Conservation (phyloP, 2,329 filamentous ascomycete genomes). For the Diaporthe ampelina region DNA sequence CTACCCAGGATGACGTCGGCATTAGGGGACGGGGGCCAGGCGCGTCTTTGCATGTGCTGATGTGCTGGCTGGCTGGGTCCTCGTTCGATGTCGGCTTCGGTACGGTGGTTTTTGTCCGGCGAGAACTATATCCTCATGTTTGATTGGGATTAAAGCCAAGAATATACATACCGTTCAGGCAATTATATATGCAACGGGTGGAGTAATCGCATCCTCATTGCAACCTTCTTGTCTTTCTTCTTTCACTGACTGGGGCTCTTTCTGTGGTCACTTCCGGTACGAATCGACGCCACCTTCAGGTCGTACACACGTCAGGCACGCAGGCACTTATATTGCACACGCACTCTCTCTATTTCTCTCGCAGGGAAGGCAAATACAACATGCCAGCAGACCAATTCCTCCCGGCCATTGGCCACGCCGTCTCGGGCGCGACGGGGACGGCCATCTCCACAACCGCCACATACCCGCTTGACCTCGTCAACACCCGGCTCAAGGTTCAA, state of each 20-base stretch:
- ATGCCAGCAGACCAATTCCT: slow-evolving; percentile 58
- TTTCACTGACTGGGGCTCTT: neutral
- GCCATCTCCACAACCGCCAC: slow-evolving; percentile 83
- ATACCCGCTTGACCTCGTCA: slow-evolving; percentile 86
- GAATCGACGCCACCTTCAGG: neutral
- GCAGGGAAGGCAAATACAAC: neutral
- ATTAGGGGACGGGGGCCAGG: neutral
- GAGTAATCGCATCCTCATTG: neutral
- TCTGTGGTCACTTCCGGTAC: neutral
- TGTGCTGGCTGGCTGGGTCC: slow-evolving; percentile 10
- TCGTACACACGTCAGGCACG: neutral
- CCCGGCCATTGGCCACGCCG: slow-evolving; percentile 84
- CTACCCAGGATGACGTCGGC: slow-evolving; percentile 19
- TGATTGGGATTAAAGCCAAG: slow-evolving; percentile 6
- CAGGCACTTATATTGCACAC: neutral
- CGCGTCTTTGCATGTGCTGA: slow-evolving; percentile 12
- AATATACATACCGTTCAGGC: neutral
- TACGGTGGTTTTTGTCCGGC: neutral
- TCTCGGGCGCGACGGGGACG: slow-evolving; percentile 83
- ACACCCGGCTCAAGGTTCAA: slow-evolving; percentile 87
- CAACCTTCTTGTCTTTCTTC: neutral
- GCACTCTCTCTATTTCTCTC: no score
- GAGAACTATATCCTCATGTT: neutral
- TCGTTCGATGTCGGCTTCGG: slow-evolving; percentile 3
- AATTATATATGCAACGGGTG: neutral